Conservation (phyloP, 306 rosid genomes). For the Cicer chorassanicum region DNA sequence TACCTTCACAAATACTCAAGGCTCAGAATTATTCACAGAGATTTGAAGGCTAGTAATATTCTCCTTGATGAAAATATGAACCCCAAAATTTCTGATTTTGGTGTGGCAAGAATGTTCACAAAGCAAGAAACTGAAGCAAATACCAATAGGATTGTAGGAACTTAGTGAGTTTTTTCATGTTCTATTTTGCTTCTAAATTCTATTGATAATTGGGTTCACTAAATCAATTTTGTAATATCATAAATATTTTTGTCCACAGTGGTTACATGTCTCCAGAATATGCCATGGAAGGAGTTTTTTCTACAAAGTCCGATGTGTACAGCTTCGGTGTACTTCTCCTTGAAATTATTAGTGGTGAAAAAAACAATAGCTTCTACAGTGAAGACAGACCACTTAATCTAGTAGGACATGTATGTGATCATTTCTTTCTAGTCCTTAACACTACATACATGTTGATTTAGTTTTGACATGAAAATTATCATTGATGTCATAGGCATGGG, state of each 20-base stretch:
- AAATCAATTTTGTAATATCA: too few species aligned
- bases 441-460: not conserved
- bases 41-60: slow-evolving; percentile 45
- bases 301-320: slow-evolving; percentile 43
- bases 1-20: slow-evolving; percentile 43
- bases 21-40: slow-evolving; percentile 37
- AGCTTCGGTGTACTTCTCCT: slow-evolving; percentile 41
- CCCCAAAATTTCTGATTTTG: slow-evolving; percentile 43
- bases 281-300: slow-evolving; percentile 42
- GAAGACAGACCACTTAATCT: slow-evolving; percentile 22
- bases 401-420: slow-evolving; percentile 44
- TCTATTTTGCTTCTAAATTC: too few species aligned
- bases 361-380: slow-evolving; percentile 34
- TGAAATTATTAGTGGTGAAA: slow-evolving; percentile 49
- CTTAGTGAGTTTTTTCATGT: slow-evolving; percentile 17
- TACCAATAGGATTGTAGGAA: slow-evolving; percentile 42
- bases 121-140: slow-evolving; percentile 1
- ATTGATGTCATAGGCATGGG: slow-evolving; percentile 38
- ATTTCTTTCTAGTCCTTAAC: not conserved
- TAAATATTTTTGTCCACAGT: not conserved
- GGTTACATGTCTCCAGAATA: slow-evolving; percentile 42
- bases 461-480: not conserved
- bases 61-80: slow-evolving; percentile 39
- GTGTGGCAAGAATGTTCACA: slow-evolving; percentile 41
- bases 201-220: too few species aligned